Percentiles rank a stretch among this genome's conserved stretches.
Conservation (phyloP, 2,329 filamentous ascomycete genomes). For the Penicillium sp. region DNA sequence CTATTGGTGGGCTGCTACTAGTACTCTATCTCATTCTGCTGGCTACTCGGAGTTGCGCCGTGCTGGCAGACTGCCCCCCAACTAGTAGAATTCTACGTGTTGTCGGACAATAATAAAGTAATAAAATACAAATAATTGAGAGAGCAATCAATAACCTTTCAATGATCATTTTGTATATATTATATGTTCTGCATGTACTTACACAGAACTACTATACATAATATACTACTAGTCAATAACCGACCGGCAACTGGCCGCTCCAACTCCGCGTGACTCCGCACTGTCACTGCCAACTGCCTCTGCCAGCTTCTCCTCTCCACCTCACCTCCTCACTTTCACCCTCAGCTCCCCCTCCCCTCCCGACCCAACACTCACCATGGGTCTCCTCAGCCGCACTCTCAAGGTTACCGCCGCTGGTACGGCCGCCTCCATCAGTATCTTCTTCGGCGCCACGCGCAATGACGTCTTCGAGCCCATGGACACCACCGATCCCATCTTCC, state of each 20-base stretch:
- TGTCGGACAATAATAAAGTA: too few relatives aligned
- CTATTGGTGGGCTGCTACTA: too few relatives aligned
- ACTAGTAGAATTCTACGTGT: too few relatives aligned
- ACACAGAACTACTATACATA: too few relatives aligned
- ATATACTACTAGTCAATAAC: not conserved
- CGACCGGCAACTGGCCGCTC: not conserved
- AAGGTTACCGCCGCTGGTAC: constrained; percentile 52
- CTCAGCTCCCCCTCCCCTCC: not conserved
- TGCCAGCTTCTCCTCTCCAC: not conserved
- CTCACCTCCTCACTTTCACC: not conserved
- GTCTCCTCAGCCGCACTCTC: constrained; percentile 52
- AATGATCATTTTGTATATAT: too few relatives aligned
- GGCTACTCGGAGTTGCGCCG: too few relatives aligned
- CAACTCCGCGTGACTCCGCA: not conserved
- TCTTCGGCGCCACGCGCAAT: constrained; percentile 59
- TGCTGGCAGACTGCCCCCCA: too few relatives aligned
- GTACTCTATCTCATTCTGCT: too few relatives aligned
- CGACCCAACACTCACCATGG: constrained; percentile 47
- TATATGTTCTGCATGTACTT: too few relatives aligned
- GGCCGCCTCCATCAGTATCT: constrained; percentile 55
- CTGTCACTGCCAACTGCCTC: not conserved
- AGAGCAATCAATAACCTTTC: too few relatives aligned
- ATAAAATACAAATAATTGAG: too few relatives aligned
- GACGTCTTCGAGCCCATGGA: constrained; percentile 64
- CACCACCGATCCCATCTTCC: constrained; percentile 65